These are phyloP conservation scores for Salix viminalis DNA, from an alignment of 345 rosid species.

Conservation along the genomic window DNA sequence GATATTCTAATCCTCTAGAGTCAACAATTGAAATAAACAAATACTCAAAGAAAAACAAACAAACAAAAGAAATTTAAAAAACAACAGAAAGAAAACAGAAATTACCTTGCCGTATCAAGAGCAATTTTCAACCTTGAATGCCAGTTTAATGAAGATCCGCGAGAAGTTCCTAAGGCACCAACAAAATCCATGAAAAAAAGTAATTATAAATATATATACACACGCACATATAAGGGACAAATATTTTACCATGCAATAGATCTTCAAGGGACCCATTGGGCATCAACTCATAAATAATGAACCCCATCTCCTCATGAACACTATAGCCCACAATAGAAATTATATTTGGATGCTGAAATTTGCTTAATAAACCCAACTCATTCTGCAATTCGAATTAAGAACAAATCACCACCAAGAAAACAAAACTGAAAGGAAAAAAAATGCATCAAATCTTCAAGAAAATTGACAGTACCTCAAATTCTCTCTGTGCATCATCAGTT, in stretches of 20 bases:
- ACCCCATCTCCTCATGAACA: constrained; percentile 45
- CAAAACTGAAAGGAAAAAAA: neutral
- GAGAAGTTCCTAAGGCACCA: constrained; percentile 56
- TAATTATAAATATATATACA: too few relatives aligned
- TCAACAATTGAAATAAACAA: constrained; percentile 26
- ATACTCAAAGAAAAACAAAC: neutral
- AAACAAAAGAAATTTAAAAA: neutral
- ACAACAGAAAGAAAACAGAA: constrained; percentile 3
- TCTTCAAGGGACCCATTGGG: constrained; percentile 80
- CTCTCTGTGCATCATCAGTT: constrained; percentile 61
- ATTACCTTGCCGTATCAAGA: constrained; percentile 83
- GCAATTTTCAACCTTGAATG: constrained; percentile 89
- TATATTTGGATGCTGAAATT: constrained; percentile 69
- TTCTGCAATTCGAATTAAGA: constrained; percentile 47
- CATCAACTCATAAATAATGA: constrained; percentile 88
- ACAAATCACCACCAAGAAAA: constrained; percentile 3
- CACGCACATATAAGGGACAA: neutral
- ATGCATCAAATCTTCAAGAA: neutral
- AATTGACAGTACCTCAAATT: constrained; percentile 57
- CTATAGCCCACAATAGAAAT: constrained; percentile 76
- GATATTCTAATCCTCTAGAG: constrained; percentile 89
- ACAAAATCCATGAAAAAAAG: neutral
- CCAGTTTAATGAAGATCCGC: constrained; percentile 76
- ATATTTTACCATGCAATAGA: constrained; percentile 74
- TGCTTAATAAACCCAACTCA: constrained; percentile 77